Evolutionary conservation across 805 yeast species (phyloP), one percentile per base, ranked within the genome.

Genomic region (Tetrapisispora arboricola): DNA sequence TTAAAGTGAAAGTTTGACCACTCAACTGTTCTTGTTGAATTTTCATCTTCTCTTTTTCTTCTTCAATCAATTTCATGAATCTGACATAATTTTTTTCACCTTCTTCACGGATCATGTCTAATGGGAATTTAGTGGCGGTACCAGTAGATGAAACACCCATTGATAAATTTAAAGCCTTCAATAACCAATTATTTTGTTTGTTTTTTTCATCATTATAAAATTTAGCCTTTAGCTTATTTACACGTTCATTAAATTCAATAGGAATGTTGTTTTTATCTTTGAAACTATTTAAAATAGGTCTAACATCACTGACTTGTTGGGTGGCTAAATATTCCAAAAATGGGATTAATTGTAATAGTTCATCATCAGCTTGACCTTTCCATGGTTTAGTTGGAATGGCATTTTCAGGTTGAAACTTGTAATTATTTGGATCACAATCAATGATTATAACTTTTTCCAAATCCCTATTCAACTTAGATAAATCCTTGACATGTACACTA

Each of bases 261-360:
- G 92, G 78, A 40, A 90, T 76, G 33, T 79, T 63, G 41, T 68
- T 61, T 58, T 78, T 78, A 57, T 78, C 84, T 27, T 71, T 61
- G 66, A 79, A 92, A 7, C 94, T 75, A 48, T 72, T 70, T 51
- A 94, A 68, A 27, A 87, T 75, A 25, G 95, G 94, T 66, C 96
- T 84, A 41, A 92, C 92, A 63, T 92, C 98, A 61, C 75, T 75
- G 53, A 84, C 70, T 49, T 67, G 70, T 63, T 86, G 94, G 13
- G 95, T 84, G 13, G 96, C 97, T 45, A 92, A 66, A 67, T 84
- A 92, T 67, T 92, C 99, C 51, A 92, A 75, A 67, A 92, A 80
- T 43, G 97, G 96, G 57, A 92, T 86, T 65, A 88, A 67, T 53
- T 72, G 72, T 50, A 92, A 71, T 55, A 92, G 73, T 43, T 72